These are phyloP conservation scores for Elymus sibiricus DNA, from an alignment of 176 grass and related monocot species.

Conservation along the genomic window DNA sequence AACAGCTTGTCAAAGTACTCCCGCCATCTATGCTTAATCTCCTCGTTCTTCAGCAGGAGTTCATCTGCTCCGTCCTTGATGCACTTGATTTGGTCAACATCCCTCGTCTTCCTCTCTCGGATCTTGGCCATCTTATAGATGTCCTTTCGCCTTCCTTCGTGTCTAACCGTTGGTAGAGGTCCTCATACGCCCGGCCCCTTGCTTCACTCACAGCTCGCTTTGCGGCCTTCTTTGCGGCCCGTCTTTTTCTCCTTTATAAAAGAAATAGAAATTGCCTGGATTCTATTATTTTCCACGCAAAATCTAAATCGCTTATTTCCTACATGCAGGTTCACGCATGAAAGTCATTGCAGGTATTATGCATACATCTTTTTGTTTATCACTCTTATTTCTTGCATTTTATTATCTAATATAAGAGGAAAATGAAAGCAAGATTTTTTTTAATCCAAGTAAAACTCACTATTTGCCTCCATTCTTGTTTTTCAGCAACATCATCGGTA, in stretches of 20 bases:
- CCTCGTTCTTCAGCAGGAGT: too few species aligned
- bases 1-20: too few species aligned
- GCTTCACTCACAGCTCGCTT: too few species aligned
- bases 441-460: neutral
- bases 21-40: too few species aligned
- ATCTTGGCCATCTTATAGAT: too few species aligned
- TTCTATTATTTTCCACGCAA: neutral
- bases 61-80: too few species aligned
- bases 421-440: neutral
- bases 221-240: too few species aligned
- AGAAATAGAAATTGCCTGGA: neutral
- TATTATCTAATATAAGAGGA: neutral
- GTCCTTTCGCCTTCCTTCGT: too few species aligned
- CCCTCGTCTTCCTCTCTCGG: too few species aligned
- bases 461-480: neutral
- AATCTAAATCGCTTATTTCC: neutral
- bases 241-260: neutral
- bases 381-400: neutral
- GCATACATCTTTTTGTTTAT: neutral
- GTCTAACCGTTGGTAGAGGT: too few species aligned
- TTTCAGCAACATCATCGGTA: neutral
- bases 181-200: too few species aligned
- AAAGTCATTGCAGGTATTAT: conserved; percentile 21
- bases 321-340: conserved; percentile 1
- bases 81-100: too few species aligned